These are phyloP conservation scores for Sclerotiophoma versabilis DNA, from an alignment of 2,329 filamentous ascomycete genomes.

Conservation along the genomic window DNA sequence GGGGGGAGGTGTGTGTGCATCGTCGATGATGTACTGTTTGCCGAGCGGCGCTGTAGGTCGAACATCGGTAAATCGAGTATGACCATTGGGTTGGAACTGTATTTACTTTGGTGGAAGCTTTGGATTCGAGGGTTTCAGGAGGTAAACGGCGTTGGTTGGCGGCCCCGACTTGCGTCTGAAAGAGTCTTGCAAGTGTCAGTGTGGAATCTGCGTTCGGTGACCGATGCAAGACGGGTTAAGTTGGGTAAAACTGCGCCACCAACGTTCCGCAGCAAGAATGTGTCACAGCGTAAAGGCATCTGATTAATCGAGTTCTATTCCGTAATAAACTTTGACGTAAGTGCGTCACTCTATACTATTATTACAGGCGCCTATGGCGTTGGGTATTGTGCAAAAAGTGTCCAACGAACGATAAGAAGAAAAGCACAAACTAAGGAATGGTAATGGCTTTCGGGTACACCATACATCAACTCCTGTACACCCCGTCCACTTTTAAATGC, in stretches of 20 bases:
- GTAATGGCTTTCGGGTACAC: background rate
- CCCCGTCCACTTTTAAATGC: background rate
- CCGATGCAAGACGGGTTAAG: constrained; percentile 1
- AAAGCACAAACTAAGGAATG: background rate
- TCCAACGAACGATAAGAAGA: constrained; percentile 9
- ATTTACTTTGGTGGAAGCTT: no score
- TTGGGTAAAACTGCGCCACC: constrained; percentile 1
- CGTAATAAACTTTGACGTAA: background rate
- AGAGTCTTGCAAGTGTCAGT: no score
- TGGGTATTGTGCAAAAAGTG: constrained; percentile 13
- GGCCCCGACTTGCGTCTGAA: no score
- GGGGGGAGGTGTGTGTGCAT: background rate
- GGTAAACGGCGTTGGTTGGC: no score
- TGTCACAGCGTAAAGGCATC: background rate
- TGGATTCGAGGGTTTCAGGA: no score
- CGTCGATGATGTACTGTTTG: background rate
- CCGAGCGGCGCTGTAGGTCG: background rate
- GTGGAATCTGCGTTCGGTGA: constrained; percentile 4
- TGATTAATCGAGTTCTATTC: no score
- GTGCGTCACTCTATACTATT: constrained; percentile 1
- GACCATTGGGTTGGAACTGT: background rate
- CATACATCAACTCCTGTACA: no score
- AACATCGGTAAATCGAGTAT: background rate
- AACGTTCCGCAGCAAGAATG: background rate
- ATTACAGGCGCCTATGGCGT: constrained; percentile 7